Evolutionary conservation across 2,329 filamentous ascomycete species (phyloP).

Genomic region (Drechslerella stenobrocha): DNA sequence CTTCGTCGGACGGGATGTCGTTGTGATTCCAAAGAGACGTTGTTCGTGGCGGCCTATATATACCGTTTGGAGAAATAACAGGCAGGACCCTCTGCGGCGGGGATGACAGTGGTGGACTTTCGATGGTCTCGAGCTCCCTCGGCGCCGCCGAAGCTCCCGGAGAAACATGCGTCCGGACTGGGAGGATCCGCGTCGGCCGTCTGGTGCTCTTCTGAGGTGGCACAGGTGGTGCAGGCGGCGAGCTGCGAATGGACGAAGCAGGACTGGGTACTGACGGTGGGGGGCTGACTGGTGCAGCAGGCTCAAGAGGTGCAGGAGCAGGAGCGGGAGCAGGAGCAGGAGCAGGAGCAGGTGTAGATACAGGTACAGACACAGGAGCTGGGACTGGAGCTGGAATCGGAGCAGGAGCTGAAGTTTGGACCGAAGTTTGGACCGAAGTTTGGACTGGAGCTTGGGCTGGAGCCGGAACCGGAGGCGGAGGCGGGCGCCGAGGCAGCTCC

Average conservation of each 20-base stretch:
- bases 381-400: no score
- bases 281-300: slow-evolving; percentile 18
- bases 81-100: slow-evolving; percentile 32
- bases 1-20: slow-evolving; percentile 62
- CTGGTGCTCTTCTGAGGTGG: slow-evolving; percentile 44
- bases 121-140: slow-evolving; percentile 12
- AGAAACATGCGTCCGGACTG: slow-evolving; percentile 24
- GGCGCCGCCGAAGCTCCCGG: slow-evolving; percentile 12
- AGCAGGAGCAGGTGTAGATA: no score
- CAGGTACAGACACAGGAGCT: no score
- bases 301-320: slow-evolving; percentile 56
- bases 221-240: slow-evolving; percentile 17
- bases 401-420: no score
- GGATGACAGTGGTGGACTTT: slow-evolving; percentile 35
- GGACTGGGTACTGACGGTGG: slow-evolving; percentile 30
- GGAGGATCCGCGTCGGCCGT: slow-evolving; percentile 20
- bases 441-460: no score
- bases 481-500: slow-evolving; percentile 62
- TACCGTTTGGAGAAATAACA: slow-evolving; percentile 31
- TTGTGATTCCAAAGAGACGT: slow-evolving; percentile 42
- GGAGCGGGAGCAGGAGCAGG: slow-evolving; percentile 51
- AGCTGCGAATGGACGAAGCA: slow-evolving; percentile 28
- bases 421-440: no score
- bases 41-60: slow-evolving; percentile 40
- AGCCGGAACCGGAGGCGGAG: slow-evolving; percentile 51